Conservation (phyloP, 176 grass and related monocot genomes). For the Aegilops sharonensis region DNA sequence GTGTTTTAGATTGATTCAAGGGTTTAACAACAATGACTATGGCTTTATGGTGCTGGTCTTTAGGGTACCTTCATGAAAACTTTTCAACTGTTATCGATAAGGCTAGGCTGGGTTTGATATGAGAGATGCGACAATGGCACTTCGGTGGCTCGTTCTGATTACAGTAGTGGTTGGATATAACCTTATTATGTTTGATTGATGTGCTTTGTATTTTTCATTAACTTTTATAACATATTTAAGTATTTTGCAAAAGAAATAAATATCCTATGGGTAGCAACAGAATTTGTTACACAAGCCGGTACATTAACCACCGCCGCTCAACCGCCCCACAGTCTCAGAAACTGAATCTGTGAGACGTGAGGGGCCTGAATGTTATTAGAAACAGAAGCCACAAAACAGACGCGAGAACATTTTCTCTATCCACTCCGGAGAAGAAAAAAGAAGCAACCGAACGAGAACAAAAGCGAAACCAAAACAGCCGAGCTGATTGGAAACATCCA, state of each 20-base stretch:
- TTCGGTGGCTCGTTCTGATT: too few species aligned
- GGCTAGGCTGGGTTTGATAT: too few species aligned
- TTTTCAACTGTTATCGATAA: too few species aligned
- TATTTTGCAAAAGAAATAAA: background rate
- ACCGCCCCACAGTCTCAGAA: background rate
- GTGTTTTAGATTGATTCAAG: too few species aligned
- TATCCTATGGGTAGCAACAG: background rate
- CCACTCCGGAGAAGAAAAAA: background rate
- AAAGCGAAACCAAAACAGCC: constrained; percentile 34
- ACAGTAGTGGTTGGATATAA: too few species aligned
- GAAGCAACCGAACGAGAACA: background rate
- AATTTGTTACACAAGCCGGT: background rate
- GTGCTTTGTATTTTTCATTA: too few species aligned
- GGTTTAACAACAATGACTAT: too few species aligned
- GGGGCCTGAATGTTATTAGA: background rate
- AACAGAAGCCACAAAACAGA: background rate
- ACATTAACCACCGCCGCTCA: background rate
- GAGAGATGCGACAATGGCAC: too few species aligned
- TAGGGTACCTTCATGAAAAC: too few species aligned
- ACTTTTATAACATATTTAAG: too few species aligned
- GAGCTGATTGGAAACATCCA: constrained; percentile 38
- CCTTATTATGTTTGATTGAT: too few species aligned
- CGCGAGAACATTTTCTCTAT: background rate
- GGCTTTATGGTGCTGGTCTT: too few species aligned
- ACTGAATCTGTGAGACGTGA: background rate